These are phyloP conservation scores for Trapa incisa DNA, from an alignment of 345 rosid species.

Conservation along the genomic window DNA sequence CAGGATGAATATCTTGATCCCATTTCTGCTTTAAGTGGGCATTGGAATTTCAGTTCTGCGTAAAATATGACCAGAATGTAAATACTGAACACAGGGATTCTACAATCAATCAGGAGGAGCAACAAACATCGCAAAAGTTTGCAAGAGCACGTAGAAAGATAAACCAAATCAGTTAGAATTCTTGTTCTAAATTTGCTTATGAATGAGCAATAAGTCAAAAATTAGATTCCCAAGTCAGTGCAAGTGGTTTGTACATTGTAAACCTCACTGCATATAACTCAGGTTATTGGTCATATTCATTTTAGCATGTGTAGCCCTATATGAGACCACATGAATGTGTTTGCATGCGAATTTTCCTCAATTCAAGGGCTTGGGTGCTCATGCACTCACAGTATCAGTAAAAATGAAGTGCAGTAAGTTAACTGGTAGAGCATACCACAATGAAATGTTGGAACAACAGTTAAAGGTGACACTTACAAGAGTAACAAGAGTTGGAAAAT, in stretches of 20 bases:
- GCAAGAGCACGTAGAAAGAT: background rate
- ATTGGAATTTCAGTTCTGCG: background rate
- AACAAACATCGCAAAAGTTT: background rate
- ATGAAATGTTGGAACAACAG: background rate
- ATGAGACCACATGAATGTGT: background rate
- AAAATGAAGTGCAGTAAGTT: background rate
- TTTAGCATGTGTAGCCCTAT: background rate
- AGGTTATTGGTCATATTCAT: background rate
- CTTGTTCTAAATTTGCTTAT: background rate
- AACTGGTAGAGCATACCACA: background rate
- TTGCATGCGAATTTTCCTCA: background rate
- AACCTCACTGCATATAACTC: no score
- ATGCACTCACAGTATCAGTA: background rate
- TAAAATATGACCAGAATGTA: background rate
- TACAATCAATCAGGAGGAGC: background rate
- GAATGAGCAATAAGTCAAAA: no score
- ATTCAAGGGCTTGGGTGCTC: background rate
- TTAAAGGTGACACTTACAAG: background rate
- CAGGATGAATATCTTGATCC: background rate
- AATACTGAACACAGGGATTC: background rate
- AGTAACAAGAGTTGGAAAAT: conserved; percentile 1
- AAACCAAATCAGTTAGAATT: background rate
- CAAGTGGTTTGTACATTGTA: no score
- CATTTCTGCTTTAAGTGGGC: background rate
- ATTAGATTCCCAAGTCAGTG: no score